Conservation (phyloP, 352 stramenopile genomes). For the Phytophthora podocarpi region DNA sequence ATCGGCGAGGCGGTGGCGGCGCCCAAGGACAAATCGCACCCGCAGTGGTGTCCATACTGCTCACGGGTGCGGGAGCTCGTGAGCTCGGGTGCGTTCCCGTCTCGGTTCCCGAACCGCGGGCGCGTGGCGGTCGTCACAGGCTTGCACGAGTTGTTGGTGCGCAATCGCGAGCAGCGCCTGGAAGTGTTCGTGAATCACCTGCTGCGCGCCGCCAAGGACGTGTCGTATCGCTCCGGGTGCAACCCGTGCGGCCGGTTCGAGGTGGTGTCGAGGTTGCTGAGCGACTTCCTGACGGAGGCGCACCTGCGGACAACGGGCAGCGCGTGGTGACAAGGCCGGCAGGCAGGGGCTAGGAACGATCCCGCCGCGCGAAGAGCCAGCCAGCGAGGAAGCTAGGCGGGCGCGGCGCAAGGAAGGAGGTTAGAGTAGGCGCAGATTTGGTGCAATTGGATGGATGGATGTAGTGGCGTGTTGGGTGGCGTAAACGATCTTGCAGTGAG, state of each 20-base stretch:
- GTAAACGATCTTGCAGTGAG: slow-evolving; percentile 22
- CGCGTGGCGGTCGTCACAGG: slow-evolving; percentile 25
- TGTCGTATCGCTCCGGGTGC: slow-evolving; percentile 52
- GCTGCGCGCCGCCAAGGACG: slow-evolving; percentile 47
- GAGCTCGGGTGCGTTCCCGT: slow-evolving; percentile 48
- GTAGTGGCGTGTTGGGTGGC: slow-evolving; percentile 5
- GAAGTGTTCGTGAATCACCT: slow-evolving; percentile 52
- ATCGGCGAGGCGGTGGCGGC: slow-evolving; percentile 33
- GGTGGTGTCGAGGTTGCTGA: slow-evolving; percentile 51
- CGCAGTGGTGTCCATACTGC: slow-evolving; percentile 71
- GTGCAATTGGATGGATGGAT: slow-evolving; percentile 12
- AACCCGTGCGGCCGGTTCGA: slow-evolving; percentile 53
- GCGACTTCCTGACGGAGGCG: slow-evolving; percentile 57
- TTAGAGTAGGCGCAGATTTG: slow-evolving; percentile 17
- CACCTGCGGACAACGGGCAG: slow-evolving; percentile 9
- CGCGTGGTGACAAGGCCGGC: background rate
- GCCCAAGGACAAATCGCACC: slow-evolving; percentile 39
- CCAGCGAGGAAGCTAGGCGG: background rate
- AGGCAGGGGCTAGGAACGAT: background rate
- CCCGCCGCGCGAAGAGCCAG: background rate
- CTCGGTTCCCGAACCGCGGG: slow-evolving; percentile 35
- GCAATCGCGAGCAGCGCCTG: slow-evolving; percentile 40
- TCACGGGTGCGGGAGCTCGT: slow-evolving; percentile 46
- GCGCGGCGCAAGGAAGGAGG: background rate
- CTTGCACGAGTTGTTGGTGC: slow-evolving; percentile 21